A percentile compares a stretch with the other conserved stretches of the same genome.
Evolutionary conservation across 179 eudicot species (phyloP).

Genomic region (Spinacia oleracea): DNA sequence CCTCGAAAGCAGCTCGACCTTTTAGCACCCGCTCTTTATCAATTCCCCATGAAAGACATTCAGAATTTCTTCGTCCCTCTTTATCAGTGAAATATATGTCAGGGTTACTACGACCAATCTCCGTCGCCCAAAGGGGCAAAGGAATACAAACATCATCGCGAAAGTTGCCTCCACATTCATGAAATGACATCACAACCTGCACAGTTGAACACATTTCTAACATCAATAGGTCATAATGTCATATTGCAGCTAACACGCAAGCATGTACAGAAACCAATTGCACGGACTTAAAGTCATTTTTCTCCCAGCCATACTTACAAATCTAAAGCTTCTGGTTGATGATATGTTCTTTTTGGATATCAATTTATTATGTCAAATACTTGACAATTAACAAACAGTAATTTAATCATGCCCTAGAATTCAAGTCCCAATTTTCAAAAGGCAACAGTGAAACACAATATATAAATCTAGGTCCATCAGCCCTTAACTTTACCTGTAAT

Average conservation of each 20-base stretch:
- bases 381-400: neutral
- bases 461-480: conserved; percentile 3
- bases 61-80: conserved; percentile 87
- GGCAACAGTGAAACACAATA: neutral
- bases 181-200: conserved; percentile 93
- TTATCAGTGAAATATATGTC: conserved; percentile 92
- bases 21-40: conserved; percentile 89
- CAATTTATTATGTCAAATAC: neutral
- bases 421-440: neutral
- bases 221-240: conserved; percentile 4
- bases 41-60: conserved; percentile 96
- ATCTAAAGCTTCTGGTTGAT: neutral
- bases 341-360: neutral
- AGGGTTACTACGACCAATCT: conserved; percentile 84
- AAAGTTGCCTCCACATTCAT: conserved; percentile 96
- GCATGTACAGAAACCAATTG: neutral
- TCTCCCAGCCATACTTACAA: neutral
- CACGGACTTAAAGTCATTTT: neutral
- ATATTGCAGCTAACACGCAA: conserved; percentile 1
- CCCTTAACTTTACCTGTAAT: conserved; percentile 57
- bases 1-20: conserved; percentile 97
- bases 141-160: conserved; percentile 95
- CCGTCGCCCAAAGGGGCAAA: conserved; percentile 91
- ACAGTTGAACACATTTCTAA: conserved; percentile 6
- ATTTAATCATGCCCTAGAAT: neutral